Percentiles rank a stretch among this genome's conserved stretches.
Evolutionary conservation across 306 rosid species (phyloP).

Genomic region (Urtica urens): DNA sequence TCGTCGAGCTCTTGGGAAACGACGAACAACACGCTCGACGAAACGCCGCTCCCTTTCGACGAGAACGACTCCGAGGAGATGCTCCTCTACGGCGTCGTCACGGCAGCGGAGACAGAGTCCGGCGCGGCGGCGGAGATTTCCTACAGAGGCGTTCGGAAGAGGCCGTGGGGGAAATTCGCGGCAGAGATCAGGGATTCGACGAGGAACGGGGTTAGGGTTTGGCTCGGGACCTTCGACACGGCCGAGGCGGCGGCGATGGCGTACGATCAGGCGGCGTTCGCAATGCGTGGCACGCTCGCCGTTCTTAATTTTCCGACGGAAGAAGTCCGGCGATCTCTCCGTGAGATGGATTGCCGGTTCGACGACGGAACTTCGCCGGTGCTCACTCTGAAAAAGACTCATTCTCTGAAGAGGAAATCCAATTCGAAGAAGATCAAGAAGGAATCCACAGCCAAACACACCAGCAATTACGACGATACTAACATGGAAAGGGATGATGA

Average conservation of each 20-base stretch:
- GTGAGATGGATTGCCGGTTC: conserved; percentile 26
- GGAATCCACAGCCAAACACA: background rate
- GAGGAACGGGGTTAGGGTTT: conserved; percentile 45
- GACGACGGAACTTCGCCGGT: conserved; percentile 40
- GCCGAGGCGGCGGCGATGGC: conserved; percentile 66
- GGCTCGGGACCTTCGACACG: conserved; percentile 70
- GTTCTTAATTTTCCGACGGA: conserved; percentile 42
- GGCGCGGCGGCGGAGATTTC: conserved; percentile 13
- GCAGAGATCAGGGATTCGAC: conserved; percentile 69
- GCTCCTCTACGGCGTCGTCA: conserved; percentile 34
- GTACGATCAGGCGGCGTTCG: conserved; percentile 63
- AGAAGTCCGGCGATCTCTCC: conserved; percentile 30
- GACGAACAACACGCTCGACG: background rate
- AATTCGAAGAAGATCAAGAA: conserved; percentile 6
- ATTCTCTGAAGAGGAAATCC: conserved; percentile 34
- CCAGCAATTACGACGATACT: background rate
- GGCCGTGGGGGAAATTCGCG: conserved; percentile 69
- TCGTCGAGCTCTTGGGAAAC: conserved; percentile 5
- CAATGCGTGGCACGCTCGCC: conserved; percentile 41
- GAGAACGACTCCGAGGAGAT: conserved; percentile 50
- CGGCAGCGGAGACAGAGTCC: background rate
- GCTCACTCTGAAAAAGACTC: conserved; percentile 40
- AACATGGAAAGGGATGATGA: background rate
- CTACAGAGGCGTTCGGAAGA: conserved; percentile 46
- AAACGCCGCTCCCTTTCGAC: conserved; percentile 41